Conservation (phyloP, 2,329 filamentous ascomycete species). For the Thermochaetoides dissita region DNA sequence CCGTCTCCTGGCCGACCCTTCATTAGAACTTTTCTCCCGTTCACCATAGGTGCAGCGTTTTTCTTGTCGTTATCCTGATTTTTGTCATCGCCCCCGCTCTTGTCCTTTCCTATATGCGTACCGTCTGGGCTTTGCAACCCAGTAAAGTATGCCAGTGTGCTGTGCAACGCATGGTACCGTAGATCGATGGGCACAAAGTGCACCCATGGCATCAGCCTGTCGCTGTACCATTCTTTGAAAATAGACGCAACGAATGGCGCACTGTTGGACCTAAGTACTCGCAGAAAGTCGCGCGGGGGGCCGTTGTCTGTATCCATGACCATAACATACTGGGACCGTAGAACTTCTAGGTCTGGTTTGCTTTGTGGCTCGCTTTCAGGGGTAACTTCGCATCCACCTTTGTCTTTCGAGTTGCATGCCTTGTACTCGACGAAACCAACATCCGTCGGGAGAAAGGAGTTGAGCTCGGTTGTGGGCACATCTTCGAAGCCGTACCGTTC, state of each 20-base stretch:
- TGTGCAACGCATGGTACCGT: slow-evolving; percentile 59
- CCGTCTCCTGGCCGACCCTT: slow-evolving; percentile 38
- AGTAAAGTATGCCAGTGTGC: slow-evolving; percentile 59
- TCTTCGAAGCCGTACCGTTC: slow-evolving; percentile 41
- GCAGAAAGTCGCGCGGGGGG: slow-evolving; percentile 43
- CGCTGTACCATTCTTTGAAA: slow-evolving; percentile 69
- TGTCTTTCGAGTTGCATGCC: too few relatives aligned
- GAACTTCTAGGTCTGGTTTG: slow-evolving; percentile 31
- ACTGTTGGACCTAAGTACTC: slow-evolving; percentile 49
- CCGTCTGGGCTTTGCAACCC: slow-evolving; percentile 17
- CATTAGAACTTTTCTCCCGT: slow-evolving; percentile 33
- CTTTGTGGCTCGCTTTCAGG: too few relatives aligned
- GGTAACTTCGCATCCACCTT: too few relatives aligned
- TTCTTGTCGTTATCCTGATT: background rate
- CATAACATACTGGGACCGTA: slow-evolving; percentile 56
- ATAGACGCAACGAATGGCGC: slow-evolving; percentile 59
- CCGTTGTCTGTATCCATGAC: slow-evolving; percentile 59
- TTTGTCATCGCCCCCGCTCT: slow-evolving; percentile 16
- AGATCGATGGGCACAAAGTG: slow-evolving; percentile 70
- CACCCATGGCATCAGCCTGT: slow-evolving; percentile 59
- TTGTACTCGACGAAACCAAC: slow-evolving; percentile 42
- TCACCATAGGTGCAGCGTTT: slow-evolving; percentile 16
- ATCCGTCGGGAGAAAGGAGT: slow-evolving; percentile 37
- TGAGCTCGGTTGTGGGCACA: slow-evolving; percentile 38
- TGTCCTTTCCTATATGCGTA: background rate